Evolutionary conservation across 495 filamentous ascomycete species (phyloP).

Genomic region (Penicillium atrosanguineum): DNA sequence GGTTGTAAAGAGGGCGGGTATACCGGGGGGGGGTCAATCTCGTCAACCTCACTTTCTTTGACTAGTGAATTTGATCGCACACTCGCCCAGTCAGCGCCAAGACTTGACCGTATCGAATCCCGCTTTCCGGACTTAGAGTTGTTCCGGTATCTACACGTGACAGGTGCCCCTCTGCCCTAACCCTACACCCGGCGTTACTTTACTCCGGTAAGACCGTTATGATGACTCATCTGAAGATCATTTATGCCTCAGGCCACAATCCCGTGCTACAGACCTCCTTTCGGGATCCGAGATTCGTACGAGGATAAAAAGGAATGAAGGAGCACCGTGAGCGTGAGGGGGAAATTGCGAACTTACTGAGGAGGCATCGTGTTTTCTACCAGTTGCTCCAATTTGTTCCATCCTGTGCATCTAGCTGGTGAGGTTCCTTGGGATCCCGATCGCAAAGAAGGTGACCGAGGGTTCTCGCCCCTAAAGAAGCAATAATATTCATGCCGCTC

Average conservation of each 20-base stretch:
- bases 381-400: not conserved
- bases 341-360: not conserved
- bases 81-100: conserved; percentile 42
- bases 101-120: conserved; percentile 30
- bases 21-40: conserved; percentile 34
- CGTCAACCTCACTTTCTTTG: conserved; percentile 39
- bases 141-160: conserved; percentile 39
- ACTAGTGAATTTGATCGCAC: conserved; percentile 51
- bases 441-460: conserved; percentile 11
- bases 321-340: not conserved
- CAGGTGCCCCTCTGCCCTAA: conserved; percentile 26
- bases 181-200: conserved; percentile 3
- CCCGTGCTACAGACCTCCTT: not conserved
- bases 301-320: conserved; percentile 4
- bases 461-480: conserved; percentile 27
- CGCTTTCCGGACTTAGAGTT: conserved; percentile 24
- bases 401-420: conserved; percentile 1
- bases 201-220: not conserved
- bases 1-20: conserved; percentile 39
- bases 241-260: conserved; percentile 10
- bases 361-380: not conserved
- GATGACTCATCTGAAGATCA: conserved; percentile 4
- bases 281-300: not conserved
- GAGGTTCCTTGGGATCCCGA: conserved; percentile 15
- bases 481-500: conserved; percentile 35